Conservation (phyloP, 75 land plant genomes). For the Azolla pinnata region DNA sequence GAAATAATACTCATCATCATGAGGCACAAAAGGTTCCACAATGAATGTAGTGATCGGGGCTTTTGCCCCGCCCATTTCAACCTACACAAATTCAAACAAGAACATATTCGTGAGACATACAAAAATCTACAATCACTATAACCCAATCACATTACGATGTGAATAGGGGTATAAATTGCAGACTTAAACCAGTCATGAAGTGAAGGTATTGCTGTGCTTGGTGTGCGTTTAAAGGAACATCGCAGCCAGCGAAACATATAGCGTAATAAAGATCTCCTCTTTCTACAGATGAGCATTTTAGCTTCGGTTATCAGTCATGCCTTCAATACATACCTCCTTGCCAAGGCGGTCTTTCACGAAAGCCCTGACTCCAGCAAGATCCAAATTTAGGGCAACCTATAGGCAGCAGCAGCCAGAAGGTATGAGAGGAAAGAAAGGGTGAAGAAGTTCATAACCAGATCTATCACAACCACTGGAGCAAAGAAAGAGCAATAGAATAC, state of each 20-base stretch:
- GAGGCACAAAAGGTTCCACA: constrained; percentile 56
- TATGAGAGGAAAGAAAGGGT: too few species aligned
- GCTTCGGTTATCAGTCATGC: neutral
- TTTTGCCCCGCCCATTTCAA: constrained; percentile 44
- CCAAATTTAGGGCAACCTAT: constrained; percentile 44
- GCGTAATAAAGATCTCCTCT: neutral
- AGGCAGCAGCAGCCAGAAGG: too few species aligned
- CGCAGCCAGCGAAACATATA: neutral
- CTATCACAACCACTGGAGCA: too few species aligned
- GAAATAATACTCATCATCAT: constrained; percentile 37
- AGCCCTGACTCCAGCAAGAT: constrained; percentile 33
- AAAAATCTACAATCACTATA: neutral
- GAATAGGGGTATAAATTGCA: neutral
- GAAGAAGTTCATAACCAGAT: too few species aligned
- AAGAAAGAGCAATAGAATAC: constrained; percentile 6
- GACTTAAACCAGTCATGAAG: neutral
- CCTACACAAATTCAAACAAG: constrained; percentile 11
- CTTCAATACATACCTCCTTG: constrained; percentile 30
- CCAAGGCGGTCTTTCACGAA: constrained; percentile 46
- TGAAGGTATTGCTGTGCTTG: neutral
- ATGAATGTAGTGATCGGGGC: constrained; percentile 53
- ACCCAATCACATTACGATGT: neutral
- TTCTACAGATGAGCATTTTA: neutral
- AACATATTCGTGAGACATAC: neutral
- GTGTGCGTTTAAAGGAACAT: neutral